Percentiles rank a stretch among this genome's conserved stretches.
Evolutionary conservation across 192 early-diverging fungal species (phyloP).

Genomic region (Rhizoclosmatium globosum): DNA sequence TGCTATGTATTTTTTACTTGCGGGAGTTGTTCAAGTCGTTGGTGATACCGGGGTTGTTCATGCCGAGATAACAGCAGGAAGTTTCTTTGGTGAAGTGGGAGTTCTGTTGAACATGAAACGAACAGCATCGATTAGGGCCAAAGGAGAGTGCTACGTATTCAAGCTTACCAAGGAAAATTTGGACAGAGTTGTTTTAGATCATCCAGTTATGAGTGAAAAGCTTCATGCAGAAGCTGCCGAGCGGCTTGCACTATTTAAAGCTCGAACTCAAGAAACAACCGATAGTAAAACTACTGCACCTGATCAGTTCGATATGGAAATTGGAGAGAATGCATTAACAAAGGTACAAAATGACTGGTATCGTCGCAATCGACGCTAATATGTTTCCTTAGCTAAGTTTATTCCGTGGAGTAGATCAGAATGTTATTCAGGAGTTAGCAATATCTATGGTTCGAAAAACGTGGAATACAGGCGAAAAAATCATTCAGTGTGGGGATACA

Average conservation of each 20-base stretch:
- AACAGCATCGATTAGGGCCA: slow-evolving; percentile 55
- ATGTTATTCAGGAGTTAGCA: slow-evolving; percentile 48
- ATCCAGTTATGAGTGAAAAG: slow-evolving; percentile 52
- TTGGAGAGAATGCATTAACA: slow-evolving; percentile 45
- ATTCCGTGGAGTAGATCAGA: slow-evolving; percentile 45
- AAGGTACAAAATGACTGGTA: slow-evolving; percentile 39
- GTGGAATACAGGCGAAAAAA: slow-evolving; percentile 46
- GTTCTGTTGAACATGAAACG: slow-evolving; percentile 53
- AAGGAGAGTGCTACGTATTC: slow-evolving; percentile 48
- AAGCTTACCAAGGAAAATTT: slow-evolving; percentile 49
- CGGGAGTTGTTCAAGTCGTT: slow-evolving; percentile 53
- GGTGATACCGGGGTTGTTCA: slow-evolving; percentile 42
- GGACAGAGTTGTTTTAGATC: slow-evolving; percentile 34
- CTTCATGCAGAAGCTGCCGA: slow-evolving; percentile 51
- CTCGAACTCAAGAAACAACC: not conserved
- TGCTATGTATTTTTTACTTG: slow-evolving; percentile 51
- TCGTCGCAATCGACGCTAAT: not conserved
- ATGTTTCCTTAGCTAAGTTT: slow-evolving; percentile 39
- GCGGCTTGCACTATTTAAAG: slow-evolving; percentile 21
- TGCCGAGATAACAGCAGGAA: slow-evolving; percentile 48
- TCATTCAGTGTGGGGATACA: slow-evolving; percentile 48
- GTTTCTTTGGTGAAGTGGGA: slow-evolving; percentile 64
- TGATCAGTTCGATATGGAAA: slow-evolving; percentile 55
- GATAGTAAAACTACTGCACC: not conserved
- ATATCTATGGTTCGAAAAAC: slow-evolving; percentile 45